Evolutionary conservation across 1,139 yeast species (phyloP), one percentile per base, ranked within the genome.

Genomic region (Saccharomycopsis hybrid): DNA sequence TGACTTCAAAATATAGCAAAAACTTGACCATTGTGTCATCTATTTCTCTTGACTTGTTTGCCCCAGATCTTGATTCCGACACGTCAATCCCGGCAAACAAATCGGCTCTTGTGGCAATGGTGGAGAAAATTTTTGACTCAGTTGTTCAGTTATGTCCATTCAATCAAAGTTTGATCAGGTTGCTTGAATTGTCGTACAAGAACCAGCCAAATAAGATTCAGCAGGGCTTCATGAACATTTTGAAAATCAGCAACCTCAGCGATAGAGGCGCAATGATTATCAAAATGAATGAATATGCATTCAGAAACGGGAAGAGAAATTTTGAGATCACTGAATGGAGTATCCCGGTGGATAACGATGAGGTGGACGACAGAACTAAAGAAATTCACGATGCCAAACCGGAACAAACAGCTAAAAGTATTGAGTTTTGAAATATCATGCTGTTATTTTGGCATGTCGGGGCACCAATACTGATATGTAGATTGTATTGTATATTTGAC

Each of bases 321-420:
- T 88, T 92, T 62, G 95, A 85, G 60, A 84, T 90, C 53, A 90
- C 85, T 57, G 87, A 82, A 60, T 90, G 96, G 95, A 87, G 95
- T 28, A 92, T 92, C 44, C 97, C 98, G 0, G 95, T 92, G 2
- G 97, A 87, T 54, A 89, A 82, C 51, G 80, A 76, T 37, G 83
- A 74, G 18, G 75, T 70, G 35, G 76, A 70, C 32, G 62, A 65
- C 28, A 37, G 45, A 24, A 31, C 29, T 7, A 43, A 46, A n/a
- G 42, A 48, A 28, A n/a, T 43, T 3, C 44, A 48, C 11, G 48
- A 40, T 2, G 44, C 18, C 13, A 28, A 37, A 32, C 44, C 47
- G 5, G 27, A 29, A 4, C 28, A 29, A 4, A 41, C 40, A 11
- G 41, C 45, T 11, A 41, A 49, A 27, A 40, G 36, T 43, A 44